Base-by-base conservation (phyloP, 1,139 yeast species). In the Hansenula lynferdii region DNA sequence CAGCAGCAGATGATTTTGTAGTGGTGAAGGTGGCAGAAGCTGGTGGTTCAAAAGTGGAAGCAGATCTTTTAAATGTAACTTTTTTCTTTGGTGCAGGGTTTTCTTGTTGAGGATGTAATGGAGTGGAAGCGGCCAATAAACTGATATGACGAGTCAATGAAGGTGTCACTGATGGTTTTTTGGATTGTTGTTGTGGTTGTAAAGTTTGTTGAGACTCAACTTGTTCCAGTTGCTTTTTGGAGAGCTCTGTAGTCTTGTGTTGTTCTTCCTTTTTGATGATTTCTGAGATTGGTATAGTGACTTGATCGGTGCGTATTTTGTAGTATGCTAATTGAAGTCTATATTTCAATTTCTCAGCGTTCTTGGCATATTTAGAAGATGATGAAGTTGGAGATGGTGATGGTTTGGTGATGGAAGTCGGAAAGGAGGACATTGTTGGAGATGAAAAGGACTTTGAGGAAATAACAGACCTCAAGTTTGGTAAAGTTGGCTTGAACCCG, bases 251-350 rank as follows among this genome's bases (percentile, higher is more conserved):
- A n/a, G n/a, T 24, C 26, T n/a, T 24, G 15, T 12, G 12, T 24
- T 12, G 12, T 10, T 41, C 35, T 17, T 33, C 38, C n/a, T 44
- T 42, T 22, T 39, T 41, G 30, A 50, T 38, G 26, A 52, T 43
- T 23, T 52, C 54, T 18, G 37, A 34, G n/a, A 49, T 42, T 8
- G 57, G 53, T 4, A 54, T 42, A 23, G 53, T 57, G 2, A 68
- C 61, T 54, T 78, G 84, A 49, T 77, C 69, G 3, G 82, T 77
- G 40, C 64, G 75, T 41, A 85, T 75, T 57, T 85, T 86, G 64
- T 78, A 85, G 52, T 83, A 75, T 1, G 97, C 97, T 50, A 86
- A 64, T 54, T 80, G 84, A 28, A 87, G 70, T 51, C 90, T 77
- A 50, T 80, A 67, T 55, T 81, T 81, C 53, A 86, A 69, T 54